Percentiles rank a stretch among this genome's conserved stretches.
These are phyloP conservation scores for Violaceomyces palustris DNA, from an alignment of 1,284 basidiomycete species.

Conservation along the genomic window DNA sequence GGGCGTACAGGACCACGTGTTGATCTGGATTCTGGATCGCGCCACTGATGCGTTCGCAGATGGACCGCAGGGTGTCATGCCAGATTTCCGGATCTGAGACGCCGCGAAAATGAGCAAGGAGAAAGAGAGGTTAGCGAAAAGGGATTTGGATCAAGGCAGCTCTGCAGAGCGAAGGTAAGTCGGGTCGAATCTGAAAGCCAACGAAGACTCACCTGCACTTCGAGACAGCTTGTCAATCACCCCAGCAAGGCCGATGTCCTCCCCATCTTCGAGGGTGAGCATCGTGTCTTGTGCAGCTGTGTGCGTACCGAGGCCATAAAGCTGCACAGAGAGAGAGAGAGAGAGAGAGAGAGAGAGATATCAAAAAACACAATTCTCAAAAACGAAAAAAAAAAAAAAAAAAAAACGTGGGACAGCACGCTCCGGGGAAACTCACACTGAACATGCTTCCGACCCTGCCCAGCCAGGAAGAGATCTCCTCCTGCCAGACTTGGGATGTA, in stretches of 20 bases:
- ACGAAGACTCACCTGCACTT: too few species aligned
- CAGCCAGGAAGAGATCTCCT: slow-evolving; percentile 31
- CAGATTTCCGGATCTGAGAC: slow-evolving; percentile 24
- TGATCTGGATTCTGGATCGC: slow-evolving; percentile 15
- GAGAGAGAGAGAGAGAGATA: too few species aligned
- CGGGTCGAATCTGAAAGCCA: too few species aligned
- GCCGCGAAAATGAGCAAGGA: too few species aligned
- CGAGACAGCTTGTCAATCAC: slow-evolving; percentile 14
- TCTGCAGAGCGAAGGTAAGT: too few species aligned
- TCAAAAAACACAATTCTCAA: too few species aligned
- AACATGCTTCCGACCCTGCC: slow-evolving; percentile 20
- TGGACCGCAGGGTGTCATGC: slow-evolving; percentile 26
- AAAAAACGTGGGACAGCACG: not conserved
- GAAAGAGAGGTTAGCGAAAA: too few species aligned
- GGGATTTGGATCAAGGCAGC: too few species aligned
- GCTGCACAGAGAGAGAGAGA: not conserved
- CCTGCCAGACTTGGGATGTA: slow-evolving; percentile 17
- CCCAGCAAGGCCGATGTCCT: slow-evolving; percentile 14
- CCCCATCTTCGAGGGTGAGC: slow-evolving; percentile 15
- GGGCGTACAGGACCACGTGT: slow-evolving; percentile 31
- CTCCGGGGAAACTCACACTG: not conserved
- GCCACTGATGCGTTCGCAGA: slow-evolving; percentile 16
- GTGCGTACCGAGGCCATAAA: slow-evolving; percentile 33
- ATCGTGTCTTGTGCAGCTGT: slow-evolving; percentile 6
- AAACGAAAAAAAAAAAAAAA: too few species aligned